Conservation (phyloP, 495 filamentous ascomycete species). For the Cenococcum geophilum region DNA sequence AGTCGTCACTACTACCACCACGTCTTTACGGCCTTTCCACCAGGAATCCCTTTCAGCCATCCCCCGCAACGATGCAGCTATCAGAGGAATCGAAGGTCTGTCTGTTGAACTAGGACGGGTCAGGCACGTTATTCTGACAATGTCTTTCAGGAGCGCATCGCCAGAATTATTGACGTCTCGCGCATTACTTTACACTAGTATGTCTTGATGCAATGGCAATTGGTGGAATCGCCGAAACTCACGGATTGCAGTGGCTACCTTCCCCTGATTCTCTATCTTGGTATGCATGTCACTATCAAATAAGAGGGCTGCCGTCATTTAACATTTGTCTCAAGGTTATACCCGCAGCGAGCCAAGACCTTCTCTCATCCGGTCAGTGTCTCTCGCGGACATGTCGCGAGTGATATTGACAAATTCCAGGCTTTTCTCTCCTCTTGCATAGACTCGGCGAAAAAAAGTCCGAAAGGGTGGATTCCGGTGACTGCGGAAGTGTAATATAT, state of each 20-base stretch:
- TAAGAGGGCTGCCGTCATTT: neutral
- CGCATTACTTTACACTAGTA: constrained; percentile 97
- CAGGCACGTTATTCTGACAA: constrained; percentile 4
- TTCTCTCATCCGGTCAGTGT: constrained; percentile 73
- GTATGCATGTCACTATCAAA: constrained; percentile 46
- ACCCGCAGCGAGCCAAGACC: constrained; percentile 87
- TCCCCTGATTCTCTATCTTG: constrained; percentile 93
- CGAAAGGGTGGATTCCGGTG: neutral
- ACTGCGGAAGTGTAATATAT: constrained; percentile 14
- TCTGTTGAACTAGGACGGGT: constrained; percentile 7
- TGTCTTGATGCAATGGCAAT: constrained; percentile 25
- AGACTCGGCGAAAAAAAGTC: constrained; percentile 6
- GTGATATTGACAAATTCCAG: constrained; percentile 17
- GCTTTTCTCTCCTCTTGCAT: constrained; percentile 41
- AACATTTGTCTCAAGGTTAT: constrained; percentile 56
- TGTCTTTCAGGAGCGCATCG: constrained; percentile 76
- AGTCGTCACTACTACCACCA: too few relatives aligned
- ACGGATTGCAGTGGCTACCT: constrained; percentile 72
- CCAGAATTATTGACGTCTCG: constrained; percentile 88
- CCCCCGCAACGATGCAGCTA: constrained; percentile 52
- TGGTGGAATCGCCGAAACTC: constrained; percentile 33
- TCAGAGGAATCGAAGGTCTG: constrained; percentile 94
- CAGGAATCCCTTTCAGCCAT: too few relatives aligned
- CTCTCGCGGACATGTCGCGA: neutral
- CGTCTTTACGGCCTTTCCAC: too few relatives aligned